Conservation (phyloP, 495 filamentous ascomycete genomes). For the Tirmania nivea region DNA sequence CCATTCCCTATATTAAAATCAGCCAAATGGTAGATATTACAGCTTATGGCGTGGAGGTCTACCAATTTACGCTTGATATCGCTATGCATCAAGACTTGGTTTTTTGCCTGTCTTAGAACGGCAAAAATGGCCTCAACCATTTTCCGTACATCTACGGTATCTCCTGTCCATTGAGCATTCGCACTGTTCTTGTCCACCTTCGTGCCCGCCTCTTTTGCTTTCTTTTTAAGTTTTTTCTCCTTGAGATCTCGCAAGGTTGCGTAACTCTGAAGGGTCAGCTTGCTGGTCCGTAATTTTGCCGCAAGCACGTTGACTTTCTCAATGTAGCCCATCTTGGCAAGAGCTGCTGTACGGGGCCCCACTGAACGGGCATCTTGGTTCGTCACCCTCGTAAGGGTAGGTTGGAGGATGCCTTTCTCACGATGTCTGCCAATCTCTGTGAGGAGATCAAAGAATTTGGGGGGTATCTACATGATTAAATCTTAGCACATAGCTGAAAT, state of each 20-base stretch:
- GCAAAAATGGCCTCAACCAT: conserved; percentile 27
- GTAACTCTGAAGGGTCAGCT: conserved; percentile 29
- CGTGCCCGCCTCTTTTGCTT: not conserved
- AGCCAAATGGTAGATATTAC: conserved; percentile 1
- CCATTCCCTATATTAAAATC: conserved; percentile 20
- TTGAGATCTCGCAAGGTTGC: not conserved
- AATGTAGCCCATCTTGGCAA: conserved; percentile 64
- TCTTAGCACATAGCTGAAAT: conserved; percentile 5
- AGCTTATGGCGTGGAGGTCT: not conserved
- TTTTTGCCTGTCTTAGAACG: conserved; percentile 25
- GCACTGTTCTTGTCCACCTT: conserved; percentile 7
- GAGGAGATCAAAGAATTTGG: conserved; percentile 39
- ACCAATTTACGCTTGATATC: conserved; percentile 45
- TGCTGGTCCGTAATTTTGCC: conserved; percentile 44
- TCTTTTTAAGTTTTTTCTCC: not conserved
- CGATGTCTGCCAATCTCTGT: conserved; percentile 58
- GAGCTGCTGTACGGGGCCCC: conserved; percentile 52
- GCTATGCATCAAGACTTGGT: conserved; percentile 27
- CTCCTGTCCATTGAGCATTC: conserved; percentile 27
- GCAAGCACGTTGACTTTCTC: conserved; percentile 51
- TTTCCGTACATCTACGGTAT: conserved; percentile 26
- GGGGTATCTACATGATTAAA: conserved; percentile 3
- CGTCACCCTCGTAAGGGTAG: conserved; percentile 48
- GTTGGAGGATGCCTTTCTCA: conserved; percentile 52
- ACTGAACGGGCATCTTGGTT: conserved; percentile 81